phyloP scores from a whole-genome alignment of 2,329 filamentous ascomycete species.

The Reticulascus tulasneorum region DNA sequence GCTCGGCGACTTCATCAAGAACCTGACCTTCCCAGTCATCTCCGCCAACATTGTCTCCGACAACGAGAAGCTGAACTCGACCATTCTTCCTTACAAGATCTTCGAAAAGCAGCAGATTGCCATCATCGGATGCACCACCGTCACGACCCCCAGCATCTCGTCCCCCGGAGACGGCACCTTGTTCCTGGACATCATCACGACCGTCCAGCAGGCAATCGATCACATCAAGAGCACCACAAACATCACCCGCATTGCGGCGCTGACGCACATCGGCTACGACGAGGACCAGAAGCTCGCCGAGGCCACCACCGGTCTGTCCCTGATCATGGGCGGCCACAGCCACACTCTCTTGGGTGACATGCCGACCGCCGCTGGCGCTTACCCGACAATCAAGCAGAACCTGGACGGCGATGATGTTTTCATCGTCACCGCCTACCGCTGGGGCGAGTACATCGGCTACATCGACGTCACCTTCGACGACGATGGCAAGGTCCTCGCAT shows the following conservation, averaged over 20 bases:
- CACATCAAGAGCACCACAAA: constrained; percentile 58
- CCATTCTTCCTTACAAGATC: constrained; percentile 62
- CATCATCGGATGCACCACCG: constrained; percentile 61
- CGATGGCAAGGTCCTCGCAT: constrained; percentile 57
- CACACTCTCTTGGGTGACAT: constrained; percentile 59
- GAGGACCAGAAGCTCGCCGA: constrained; percentile 58
- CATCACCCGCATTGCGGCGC: constrained; percentile 60
- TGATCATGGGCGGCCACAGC: constrained; percentile 63
- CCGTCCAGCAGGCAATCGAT: constrained; percentile 59
- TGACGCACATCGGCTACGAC: constrained; percentile 66
- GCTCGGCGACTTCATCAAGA: constrained; percentile 57
- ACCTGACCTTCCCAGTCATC: constrained; percentile 61
- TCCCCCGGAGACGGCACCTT: constrained; percentile 53
- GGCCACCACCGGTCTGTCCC: constrained; percentile 58
- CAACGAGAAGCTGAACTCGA: constrained; percentile 55
- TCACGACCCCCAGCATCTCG: constrained; percentile 54
- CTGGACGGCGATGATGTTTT: constrained; percentile 63
- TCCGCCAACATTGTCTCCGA: constrained; percentile 61
- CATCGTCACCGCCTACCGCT: constrained; percentile 63
- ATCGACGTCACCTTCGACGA: constrained; percentile 62
- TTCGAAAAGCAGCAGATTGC: constrained; percentile 58
- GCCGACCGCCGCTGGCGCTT: constrained; percentile 53
- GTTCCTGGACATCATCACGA: constrained; percentile 53
- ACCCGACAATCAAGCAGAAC: constrained; percentile 61
- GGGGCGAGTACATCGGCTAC: constrained; percentile 66